Evolutionary conservation across 441 rosid genomes (phyloP), one percentile per base, ranked within the genome.

Genomic region (Cnidoscolus chayamansa): DNA sequence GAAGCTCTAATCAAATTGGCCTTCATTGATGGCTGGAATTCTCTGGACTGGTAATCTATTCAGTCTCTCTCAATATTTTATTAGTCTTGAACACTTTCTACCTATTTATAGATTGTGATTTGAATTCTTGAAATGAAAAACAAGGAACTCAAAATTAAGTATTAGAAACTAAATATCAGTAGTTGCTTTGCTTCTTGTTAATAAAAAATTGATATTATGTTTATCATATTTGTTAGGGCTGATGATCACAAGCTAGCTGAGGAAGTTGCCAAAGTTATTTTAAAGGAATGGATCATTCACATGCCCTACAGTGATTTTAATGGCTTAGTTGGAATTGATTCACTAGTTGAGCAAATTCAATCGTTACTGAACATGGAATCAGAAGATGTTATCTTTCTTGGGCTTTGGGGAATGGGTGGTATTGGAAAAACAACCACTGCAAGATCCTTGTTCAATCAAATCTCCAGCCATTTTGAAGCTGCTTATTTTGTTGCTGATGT

Each of bases 391-490:
- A 7, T 48, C 17, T 65, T 73, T 43, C 1, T 58, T 17, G 76
- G 67, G 56, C 19, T 55, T 19, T 2, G 71, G 74, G 17, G 71
- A 9, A 80, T 80, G 83, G 80, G 76, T 20, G 78, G 74, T 16
- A 73, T 73, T 32, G 76, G 66, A 2, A 73, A 73, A 40, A 65
- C 76, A 45, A 66, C 76, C 51, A 19, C 53, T 35, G 66, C 66
- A n/a, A 73, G 59, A 60, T n/a, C 71, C 43, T 57, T 73, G 66
- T 73, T 57, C 19, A 5, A 66, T 35, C 16, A 8, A 20, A 31
- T 73, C 4, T 65, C 65, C 40, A 35, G 2, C 50, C 4, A 37
- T 1, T 73, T 65, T 57, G 71, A 66, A 16, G 66, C 66, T 35
- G 56, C 47, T 48, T 58, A 53, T 66, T 73, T 73, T 73, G 71